Conservation (phyloP, 2,329 filamentous ascomycete species). For the Fusarium buharicum region DNA sequence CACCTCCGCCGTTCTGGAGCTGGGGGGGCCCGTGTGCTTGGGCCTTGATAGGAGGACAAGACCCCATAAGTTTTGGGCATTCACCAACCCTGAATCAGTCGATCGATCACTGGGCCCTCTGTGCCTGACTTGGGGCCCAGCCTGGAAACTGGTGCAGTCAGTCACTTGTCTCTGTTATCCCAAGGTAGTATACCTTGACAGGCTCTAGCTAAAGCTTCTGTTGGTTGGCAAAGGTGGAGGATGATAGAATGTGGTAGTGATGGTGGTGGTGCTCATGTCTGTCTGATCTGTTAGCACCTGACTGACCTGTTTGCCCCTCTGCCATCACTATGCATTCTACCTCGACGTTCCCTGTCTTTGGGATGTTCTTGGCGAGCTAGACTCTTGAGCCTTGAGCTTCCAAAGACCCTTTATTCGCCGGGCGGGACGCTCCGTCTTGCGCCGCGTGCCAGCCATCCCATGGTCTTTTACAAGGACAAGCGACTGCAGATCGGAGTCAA, state of each 20-base stretch:
- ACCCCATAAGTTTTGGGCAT: slow-evolving; percentile 41
- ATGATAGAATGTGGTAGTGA: slow-evolving; percentile 35
- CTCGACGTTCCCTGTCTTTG: slow-evolving; percentile 11
- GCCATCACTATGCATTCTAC: slow-evolving; percentile 30
- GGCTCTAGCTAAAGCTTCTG: slow-evolving; percentile 11
- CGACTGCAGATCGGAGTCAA: slow-evolving; percentile 36
- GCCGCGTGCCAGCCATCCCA: slow-evolving; percentile 42
- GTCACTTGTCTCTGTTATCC: slow-evolving; percentile 23
- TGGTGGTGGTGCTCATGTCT: slow-evolving; percentile 33
- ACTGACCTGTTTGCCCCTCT: slow-evolving; percentile 23
- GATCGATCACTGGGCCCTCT: slow-evolving; percentile 40
- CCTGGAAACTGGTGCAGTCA: slow-evolving; percentile 22
- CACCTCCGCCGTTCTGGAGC: slow-evolving; percentile 16
- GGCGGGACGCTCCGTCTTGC: slow-evolving; percentile 40
- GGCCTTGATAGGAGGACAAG: slow-evolving; percentile 36
- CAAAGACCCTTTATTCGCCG: slow-evolving; percentile 36
- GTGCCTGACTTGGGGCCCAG: slow-evolving; percentile 33
- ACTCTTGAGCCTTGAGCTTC: slow-evolving; percentile 18
- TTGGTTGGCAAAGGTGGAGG: slow-evolving; percentile 5
- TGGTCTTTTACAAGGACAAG: slow-evolving; percentile 34
- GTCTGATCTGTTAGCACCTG: slow-evolving; percentile 38
- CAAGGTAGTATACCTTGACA: slow-evolving; percentile 9
- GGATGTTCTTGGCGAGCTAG: slow-evolving; percentile 22
- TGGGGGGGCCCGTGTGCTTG: slow-evolving; percentile 29
- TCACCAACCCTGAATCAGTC: slow-evolving; percentile 40